Evolutionary conservation across 495 filamentous ascomycete species (phyloP).

Genomic region (Trichocladium uniseriatum): DNA sequence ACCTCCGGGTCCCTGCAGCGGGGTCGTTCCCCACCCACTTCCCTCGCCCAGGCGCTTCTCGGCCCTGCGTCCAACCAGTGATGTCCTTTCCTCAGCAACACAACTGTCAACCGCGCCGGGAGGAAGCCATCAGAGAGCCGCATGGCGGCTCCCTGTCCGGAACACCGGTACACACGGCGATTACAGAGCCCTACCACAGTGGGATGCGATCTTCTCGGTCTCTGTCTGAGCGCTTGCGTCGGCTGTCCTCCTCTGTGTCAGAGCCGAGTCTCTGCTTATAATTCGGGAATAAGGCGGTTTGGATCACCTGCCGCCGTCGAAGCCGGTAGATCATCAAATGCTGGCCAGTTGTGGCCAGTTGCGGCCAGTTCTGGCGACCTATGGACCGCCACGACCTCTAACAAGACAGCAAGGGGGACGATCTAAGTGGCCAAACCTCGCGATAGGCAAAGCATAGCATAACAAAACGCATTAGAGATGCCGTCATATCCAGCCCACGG

Average conservation of each 20-base stretch:
- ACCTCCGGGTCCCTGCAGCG: conserved; percentile 13
- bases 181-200: background rate
- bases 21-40: conserved; percentile 12
- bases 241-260: conserved; percentile 6
- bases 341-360: background rate
- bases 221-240: background rate
- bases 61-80: conserved; percentile 4
- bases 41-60: conserved; percentile 10
- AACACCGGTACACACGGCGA: background rate
- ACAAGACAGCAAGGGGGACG: too few species aligned
- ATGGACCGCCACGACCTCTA: too few species aligned
- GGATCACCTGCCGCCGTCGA: background rate
- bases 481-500: too few species aligned
- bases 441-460: too few species aligned
- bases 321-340: background rate
- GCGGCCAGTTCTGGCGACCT: too few species aligned
- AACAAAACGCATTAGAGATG: background rate
- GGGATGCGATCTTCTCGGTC: conserved; percentile 2
- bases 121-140: background rate
- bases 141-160: background rate
- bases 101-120: background rate
- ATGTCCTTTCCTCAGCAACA: conserved; percentile 7
- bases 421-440: too few species aligned
- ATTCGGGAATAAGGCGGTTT: background rate
- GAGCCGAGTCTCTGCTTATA: background rate